Evolutionary conservation across 106 monocot genomes (phyloP).

Genomic region (Dactylorhiza incarnata): DNA sequence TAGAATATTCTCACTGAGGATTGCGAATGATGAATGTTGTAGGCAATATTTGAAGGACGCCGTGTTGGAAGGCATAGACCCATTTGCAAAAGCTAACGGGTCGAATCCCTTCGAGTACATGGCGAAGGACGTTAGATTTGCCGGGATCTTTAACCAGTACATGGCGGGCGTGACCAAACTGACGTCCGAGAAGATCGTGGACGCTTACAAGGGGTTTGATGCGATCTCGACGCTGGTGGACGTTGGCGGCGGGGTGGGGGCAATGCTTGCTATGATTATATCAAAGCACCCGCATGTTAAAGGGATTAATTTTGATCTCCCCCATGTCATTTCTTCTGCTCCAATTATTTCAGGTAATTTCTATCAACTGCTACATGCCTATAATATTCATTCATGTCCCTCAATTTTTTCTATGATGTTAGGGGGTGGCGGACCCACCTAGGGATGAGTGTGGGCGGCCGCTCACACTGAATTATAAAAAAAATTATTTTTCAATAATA

Average conservation of each 20-base stretch:
- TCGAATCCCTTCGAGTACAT: conserved; percentile 29
- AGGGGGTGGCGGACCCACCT: too few species aligned
- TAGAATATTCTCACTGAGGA: too few species aligned
- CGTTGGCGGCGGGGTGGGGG: conserved; percentile 13
- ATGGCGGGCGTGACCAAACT: conserved; percentile 28
- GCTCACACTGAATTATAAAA: too few species aligned
- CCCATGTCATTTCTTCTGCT: conserved; percentile 8
- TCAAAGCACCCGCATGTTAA: conserved; percentile 9
- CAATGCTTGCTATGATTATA: conserved; percentile 3
- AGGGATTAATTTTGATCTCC: conserved; percentile 20
- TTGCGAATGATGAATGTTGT: too few species aligned
- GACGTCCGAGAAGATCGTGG: conserved; percentile 20
- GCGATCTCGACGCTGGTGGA: conserved; percentile 1
- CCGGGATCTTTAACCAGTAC: conserved; percentile 25
- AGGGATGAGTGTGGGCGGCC: too few species aligned
- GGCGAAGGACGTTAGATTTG: conserved; percentile 8
- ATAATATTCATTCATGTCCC: too few species aligned
- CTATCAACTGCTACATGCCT: too few species aligned
- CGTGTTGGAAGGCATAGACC: conserved; percentile 1
- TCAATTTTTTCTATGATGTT: too few species aligned
- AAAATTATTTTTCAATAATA: too few species aligned
- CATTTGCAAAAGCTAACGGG: conserved; percentile 15
- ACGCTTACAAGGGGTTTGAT: conserved; percentile 18
- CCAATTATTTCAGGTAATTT: not conserved
- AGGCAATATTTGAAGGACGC: conserved; percentile 12